Base-by-base conservation (phyloP, 2,329 filamentous ascomycete species). In the Juglanconis oblonga region DNA sequence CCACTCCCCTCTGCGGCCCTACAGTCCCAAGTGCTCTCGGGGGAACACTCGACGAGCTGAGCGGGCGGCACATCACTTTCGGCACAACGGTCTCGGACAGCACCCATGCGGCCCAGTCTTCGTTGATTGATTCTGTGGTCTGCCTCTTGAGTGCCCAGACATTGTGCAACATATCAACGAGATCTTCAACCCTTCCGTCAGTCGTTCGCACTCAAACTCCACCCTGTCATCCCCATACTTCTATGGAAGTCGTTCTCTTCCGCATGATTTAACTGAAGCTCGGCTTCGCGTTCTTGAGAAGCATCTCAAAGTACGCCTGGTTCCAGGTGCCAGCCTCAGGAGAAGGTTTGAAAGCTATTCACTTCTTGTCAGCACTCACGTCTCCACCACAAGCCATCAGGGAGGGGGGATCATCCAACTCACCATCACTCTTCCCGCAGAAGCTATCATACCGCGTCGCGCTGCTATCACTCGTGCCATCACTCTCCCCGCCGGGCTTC, bases 401-500 rank as follows among this genome's bases (percentile, higher is more conserved):
- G 7, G 32, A 14, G 7, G 11, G 3, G 5, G 42, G 42, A 48
- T 6, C 2, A 40, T 32, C 2, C 29, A 10, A 40, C 54, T 49
- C 38, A 57, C 48, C 55, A 52, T 75, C 74, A 45, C 65, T 35
- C 68, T 72, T 72, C 56, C 73, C 73, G 66, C 73, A 76, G 70
- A 74, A 74, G 63, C 65, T 69, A 68, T 75, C 73, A 66, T 73
- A 76, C 56, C 73, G 70, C 49, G 36, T 58, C 48, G 73, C 72
- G 36, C 67, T 70, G 45, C 58, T 64, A 69, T 75, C 73, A 66
- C 70, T 72, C 49, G 73, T 76, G n/a, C 74, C 74, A 56, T 76
- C 72, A 14, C 69, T 89, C 71, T 81, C 79, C 62, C 79, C 78
- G 65, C 85, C 85, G 14, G 86, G 86, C 79, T 88, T 88, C 67